Evolutionary conservation across 768 basidiomycete species (phyloP).

Genomic region (Mycena filopes): DNA sequence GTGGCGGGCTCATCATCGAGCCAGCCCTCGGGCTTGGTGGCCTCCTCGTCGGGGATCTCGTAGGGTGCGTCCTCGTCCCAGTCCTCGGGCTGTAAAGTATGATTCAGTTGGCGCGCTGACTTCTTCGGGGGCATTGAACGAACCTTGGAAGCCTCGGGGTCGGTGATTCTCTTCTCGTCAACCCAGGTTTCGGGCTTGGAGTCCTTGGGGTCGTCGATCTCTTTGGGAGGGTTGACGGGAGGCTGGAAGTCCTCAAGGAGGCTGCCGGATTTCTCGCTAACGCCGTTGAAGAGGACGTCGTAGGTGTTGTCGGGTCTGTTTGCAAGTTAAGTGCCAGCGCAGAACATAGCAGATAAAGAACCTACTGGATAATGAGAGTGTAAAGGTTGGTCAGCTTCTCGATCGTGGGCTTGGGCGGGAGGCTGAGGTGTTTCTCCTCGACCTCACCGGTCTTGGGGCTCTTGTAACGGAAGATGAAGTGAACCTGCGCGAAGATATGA

Average conservation of each 20-base stretch:
- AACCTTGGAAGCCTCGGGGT: slow-evolving; percentile 86
- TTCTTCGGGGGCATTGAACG: slow-evolving; percentile 34
- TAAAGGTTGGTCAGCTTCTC: slow-evolving; percentile 94
- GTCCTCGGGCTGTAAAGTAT: slow-evolving; percentile 75
- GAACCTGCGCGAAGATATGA: slow-evolving; percentile 63
- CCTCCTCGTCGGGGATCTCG: slow-evolving; percentile 89
- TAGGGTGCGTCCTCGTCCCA: slow-evolving; percentile 99
- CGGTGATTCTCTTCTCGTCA: slow-evolving; percentile 85
- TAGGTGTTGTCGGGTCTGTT: slow-evolving; percentile 92
- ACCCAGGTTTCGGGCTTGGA: slow-evolving; percentile 95
- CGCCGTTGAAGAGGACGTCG: slow-evolving; percentile 90
- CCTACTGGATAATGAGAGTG: slow-evolving; percentile 92
- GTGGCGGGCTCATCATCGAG: slow-evolving; percentile 85
- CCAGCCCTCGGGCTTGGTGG: slow-evolving; percentile 94
- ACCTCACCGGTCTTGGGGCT: slow-evolving; percentile 91
- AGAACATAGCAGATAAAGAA: slow-evolving; percentile 20
- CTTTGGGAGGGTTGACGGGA: slow-evolving; percentile 89
- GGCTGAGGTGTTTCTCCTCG: slow-evolving; percentile 96
- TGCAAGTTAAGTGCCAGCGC: not conserved
- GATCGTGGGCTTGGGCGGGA: slow-evolving; percentile 85
- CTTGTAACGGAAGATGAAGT: slow-evolving; percentile 99
- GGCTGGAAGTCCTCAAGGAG: slow-evolving; percentile 96
- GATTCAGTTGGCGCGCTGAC: too few species aligned
- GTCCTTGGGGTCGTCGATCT: slow-evolving; percentile 95
- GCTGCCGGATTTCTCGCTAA: slow-evolving; percentile 79